phyloP scores from a whole-genome alignment of 805 yeast genomes.

The Monosporozyma solicola region DNA sequence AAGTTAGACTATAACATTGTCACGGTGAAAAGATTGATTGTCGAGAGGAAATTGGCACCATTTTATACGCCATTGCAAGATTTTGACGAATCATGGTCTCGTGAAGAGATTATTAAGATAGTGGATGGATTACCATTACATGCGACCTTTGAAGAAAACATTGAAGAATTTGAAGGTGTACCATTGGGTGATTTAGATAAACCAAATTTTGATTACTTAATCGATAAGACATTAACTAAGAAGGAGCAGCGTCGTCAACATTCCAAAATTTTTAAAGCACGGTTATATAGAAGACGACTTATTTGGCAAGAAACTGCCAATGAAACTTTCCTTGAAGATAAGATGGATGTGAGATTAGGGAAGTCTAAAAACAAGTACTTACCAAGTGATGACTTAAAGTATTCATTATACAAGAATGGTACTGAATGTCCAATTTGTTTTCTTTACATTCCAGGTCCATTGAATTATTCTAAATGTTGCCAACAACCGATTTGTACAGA shows the following conservation, averaged over 20 bases:
- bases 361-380: slow-evolving; percentile 32
- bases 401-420: slow-evolving; percentile 56
- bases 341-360: slow-evolving; percentile 32
- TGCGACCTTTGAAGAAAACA: slow-evolving; percentile 36
- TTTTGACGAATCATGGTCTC: slow-evolving; percentile 62
- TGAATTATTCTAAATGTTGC: slow-evolving; percentile 77
- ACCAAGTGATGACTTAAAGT: slow-evolving; percentile 35
- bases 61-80: slow-evolving; percentile 86
- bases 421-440: slow-evolving; percentile 94
- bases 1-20: slow-evolving; percentile 65
- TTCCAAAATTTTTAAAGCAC: slow-evolving; percentile 26
- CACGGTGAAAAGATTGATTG: slow-evolving; percentile 62
- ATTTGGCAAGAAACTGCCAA: slow-evolving; percentile 51
- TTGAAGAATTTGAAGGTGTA: slow-evolving; percentile 29
- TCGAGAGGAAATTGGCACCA: slow-evolving; percentile 71
- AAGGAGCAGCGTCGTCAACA: slow-evolving; percentile 26
- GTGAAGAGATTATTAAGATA: slow-evolving; percentile 50
- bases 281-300: slow-evolving; percentile 33
- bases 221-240: slow-evolving; percentile 22
- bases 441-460: slow-evolving; percentile 35
- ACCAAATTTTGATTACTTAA: slow-evolving; percentile 22
- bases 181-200: slow-evolving; percentile 25
- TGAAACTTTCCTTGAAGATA: slow-evolving; percentile 46
- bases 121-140: slow-evolving; percentile 48
- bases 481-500: slow-evolving; percentile 80